Conservation (phyloP, 768 basidiomycete genomes). For the Chalciporus piperatus region DNA sequence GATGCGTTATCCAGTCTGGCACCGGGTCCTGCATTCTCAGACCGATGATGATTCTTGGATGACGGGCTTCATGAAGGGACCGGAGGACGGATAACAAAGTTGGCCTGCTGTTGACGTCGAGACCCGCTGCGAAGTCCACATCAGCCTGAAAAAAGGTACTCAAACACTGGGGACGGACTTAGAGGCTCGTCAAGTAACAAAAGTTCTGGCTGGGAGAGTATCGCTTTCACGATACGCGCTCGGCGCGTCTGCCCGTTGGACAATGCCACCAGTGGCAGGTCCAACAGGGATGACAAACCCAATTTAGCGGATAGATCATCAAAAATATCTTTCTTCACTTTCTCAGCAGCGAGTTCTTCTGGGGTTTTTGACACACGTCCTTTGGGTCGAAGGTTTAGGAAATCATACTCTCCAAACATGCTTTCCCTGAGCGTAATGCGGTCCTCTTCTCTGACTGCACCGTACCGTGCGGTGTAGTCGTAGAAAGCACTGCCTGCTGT, state of each 20-base stretch:
- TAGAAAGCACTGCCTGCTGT: conserved; percentile 72
- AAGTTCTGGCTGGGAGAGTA: conserved; percentile 68
- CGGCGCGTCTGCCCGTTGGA: conserved; percentile 91
- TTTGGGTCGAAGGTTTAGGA: conserved; percentile 27
- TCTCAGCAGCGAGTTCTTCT: conserved; percentile 25
- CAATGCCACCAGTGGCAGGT: conserved; percentile 79
- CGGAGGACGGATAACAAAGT: conserved; percentile 53
- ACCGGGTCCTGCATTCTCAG: conserved; percentile 68
- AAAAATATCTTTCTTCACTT: conserved; percentile 39
- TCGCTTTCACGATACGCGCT: conserved; percentile 76
- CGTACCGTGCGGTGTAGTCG: conserved; percentile 92
- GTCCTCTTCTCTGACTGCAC: conserved; percentile 84
- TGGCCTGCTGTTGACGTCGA: conserved; percentile 63
- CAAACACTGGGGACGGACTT: conserved; percentile 44
- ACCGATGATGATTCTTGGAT: conserved; percentile 63
- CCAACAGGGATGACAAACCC: conserved; percentile 61
- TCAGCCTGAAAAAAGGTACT: neutral
- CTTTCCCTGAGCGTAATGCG: conserved; percentile 70
- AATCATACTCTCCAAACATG: conserved; percentile 55
- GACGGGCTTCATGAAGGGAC: conserved; percentile 44
- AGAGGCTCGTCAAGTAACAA: conserved; percentile 90
- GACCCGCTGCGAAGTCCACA: conserved; percentile 55
- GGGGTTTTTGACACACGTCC: conserved; percentile 18
- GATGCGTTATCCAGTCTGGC: conserved; percentile 70
- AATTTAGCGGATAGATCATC: conserved; percentile 54